Percentiles rank a stretch among this genome's conserved stretches.
These are phyloP conservation scores for Neoscytalidium dimidiatum DNA, from an alignment of 2,329 filamentous ascomycete genomes.

Conservation along the genomic window DNA sequence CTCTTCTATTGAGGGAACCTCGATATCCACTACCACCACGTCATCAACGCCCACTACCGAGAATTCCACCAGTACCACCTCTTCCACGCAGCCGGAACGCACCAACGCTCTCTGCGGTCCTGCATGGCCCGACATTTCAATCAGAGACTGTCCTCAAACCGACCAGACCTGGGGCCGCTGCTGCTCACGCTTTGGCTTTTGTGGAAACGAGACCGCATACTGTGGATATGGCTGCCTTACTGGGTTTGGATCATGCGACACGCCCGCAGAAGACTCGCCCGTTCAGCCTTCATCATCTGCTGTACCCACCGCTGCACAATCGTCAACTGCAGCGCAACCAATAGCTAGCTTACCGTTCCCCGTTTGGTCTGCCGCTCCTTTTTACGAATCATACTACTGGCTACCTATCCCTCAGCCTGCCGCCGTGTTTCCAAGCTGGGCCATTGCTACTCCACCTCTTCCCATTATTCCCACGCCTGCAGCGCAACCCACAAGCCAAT, in stretches of 20 bases:
- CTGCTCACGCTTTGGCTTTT: slow-evolving; percentile 11
- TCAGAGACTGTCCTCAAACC: not conserved
- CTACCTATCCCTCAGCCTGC: not conserved
- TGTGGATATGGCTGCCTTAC: not conserved
- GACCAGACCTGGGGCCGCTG: not conserved
- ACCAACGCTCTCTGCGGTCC: slow-evolving; percentile 4
- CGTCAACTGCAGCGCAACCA: not conserved
- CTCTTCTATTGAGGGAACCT: not conserved
- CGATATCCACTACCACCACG: no score
- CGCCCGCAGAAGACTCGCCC: not conserved
- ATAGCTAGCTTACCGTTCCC: not conserved
- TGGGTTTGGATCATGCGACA: not conserved
- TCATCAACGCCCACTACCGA: not conserved
- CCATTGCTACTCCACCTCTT: not conserved
- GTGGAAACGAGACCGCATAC: not conserved
- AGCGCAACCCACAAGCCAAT: not conserved
- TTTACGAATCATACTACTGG: not conserved
- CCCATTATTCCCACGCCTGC: no score
- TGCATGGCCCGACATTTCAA: not conserved
- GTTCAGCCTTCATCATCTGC: not conserved
- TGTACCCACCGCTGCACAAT: not conserved
- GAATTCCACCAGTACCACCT: not conserved
- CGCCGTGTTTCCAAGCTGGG: not conserved
- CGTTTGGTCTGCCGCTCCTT: not conserved
- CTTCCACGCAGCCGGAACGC: not conserved